Percentiles rank a stretch among this genome's conserved stretches.
phyloP scores from a whole-genome alignment of 306 rosid genomes.

The Carpinus fangiana region DNA sequence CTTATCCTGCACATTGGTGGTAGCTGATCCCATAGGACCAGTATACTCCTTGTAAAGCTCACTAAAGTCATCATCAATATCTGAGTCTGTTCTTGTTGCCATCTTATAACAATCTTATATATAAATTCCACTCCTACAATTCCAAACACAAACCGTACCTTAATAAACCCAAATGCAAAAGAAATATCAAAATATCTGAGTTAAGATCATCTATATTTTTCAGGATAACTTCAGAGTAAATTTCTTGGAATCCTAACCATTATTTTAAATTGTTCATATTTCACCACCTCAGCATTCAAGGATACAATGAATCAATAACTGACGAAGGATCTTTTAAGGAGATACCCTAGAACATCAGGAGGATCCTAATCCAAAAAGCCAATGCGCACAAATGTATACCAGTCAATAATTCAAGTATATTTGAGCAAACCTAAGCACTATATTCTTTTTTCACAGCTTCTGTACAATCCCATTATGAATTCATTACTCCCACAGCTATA shows the following conservation, averaged over 20 bases:
- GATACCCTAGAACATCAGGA: background rate
- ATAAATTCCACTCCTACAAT: conserved; percentile 35
- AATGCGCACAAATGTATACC: background rate
- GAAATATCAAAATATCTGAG: background rate
- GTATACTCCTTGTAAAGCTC: conserved; percentile 98
- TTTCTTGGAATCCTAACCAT: background rate
- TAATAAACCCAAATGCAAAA: conserved; percentile 10
- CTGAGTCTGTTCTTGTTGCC: conserved; percentile 78
- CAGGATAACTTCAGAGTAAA: background rate
- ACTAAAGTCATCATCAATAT: conserved; percentile 79
- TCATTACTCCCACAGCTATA: background rate
- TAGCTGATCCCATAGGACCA: conserved; percentile 64
- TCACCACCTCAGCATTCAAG: background rate
- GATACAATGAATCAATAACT: background rate
- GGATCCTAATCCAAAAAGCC: background rate
- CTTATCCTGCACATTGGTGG: conserved; percentile 53
- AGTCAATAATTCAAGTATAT: background rate
- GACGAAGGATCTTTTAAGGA: background rate
- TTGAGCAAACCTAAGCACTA: background rate
- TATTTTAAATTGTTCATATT: too few species aligned
- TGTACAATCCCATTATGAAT: background rate
- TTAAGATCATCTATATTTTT: background rate
- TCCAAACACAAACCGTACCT: conserved; percentile 5
- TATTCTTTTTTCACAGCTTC: background rate
- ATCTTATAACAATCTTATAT: conserved; percentile 28